These are phyloP conservation scores for Cladosporium sphaerospermum DNA, from an alignment of 2,329 filamentous ascomycete species.

Conservation along the genomic window DNA sequence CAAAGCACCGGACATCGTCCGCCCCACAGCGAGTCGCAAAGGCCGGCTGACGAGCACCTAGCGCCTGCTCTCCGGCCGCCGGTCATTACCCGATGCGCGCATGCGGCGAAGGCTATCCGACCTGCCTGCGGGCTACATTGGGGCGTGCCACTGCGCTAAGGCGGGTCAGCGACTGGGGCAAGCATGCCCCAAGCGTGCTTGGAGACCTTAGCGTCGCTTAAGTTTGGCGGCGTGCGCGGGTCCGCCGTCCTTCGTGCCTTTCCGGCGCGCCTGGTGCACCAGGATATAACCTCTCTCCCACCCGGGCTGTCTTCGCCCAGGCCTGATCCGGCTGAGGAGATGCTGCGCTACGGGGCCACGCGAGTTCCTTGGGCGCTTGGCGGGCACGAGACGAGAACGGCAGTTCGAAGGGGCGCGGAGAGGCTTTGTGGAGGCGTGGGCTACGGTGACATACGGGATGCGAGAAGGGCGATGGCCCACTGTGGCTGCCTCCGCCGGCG, in stretches of 20 bases:
- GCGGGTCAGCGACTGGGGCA: neutral
- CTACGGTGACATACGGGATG: no score
- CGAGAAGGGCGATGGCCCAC: neutral
- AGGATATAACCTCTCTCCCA: neutral
- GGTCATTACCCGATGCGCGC: conserved; percentile 1
- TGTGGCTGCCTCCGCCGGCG: conserved; percentile 3
- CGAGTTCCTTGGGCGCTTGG: conserved; percentile 2
- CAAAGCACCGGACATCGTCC: no score
- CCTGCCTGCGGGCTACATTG: neutral
- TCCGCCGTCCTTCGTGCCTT: neutral
- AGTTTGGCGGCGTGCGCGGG: neutral
- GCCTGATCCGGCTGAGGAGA: neutral
- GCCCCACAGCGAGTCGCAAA: no score
- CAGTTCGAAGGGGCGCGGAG: neutral
- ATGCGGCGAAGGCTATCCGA: conserved; percentile 1
- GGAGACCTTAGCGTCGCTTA: conserved; percentile 11
- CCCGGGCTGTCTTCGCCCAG: conserved; percentile 8
- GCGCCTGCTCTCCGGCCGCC: neutral
- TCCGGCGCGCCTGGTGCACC: neutral
- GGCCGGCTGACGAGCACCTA: no score
- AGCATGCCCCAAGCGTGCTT: neutral
- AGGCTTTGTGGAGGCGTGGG: neutral
- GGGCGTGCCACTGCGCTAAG: neutral
- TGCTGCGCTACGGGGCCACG: neutral
- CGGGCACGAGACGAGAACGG: neutral